These are phyloP conservation scores for Anthracocystis panici-leucophaei DNA, from an alignment of 1,284 basidiomycete species.

Conservation along the genomic window DNA sequence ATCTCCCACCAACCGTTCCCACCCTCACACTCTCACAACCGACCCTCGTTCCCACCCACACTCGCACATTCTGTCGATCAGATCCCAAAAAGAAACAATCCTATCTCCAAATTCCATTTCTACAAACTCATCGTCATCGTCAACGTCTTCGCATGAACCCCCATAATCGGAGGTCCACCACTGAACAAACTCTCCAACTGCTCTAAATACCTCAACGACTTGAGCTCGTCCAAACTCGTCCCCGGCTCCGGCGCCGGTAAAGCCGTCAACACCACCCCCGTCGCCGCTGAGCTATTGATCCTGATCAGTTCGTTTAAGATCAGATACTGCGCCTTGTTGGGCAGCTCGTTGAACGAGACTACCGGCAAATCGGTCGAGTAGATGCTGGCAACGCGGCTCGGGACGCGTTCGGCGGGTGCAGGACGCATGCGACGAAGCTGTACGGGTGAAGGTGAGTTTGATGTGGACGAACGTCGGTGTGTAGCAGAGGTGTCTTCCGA, in stretches of 20 bases:
- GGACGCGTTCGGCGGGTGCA: neutral
- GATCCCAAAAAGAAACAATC: neutral
- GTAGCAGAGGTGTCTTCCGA: slow-evolving; percentile 23
- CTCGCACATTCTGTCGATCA: neutral
- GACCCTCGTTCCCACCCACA: neutral
- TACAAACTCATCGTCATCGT: slow-evolving; percentile 65
- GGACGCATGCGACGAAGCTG: slow-evolving; percentile 21
- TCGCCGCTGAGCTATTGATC: slow-evolving; percentile 55
- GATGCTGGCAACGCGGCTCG: slow-evolving; percentile 22
- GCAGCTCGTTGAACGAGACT: slow-evolving; percentile 67
- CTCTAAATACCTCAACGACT: slow-evolving; percentile 59
- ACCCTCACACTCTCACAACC: neutral
- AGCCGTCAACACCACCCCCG: slow-evolving; percentile 66
- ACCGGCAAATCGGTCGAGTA: slow-evolving; percentile 40
- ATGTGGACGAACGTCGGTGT: slow-evolving; percentile 1
- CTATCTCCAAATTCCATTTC: neutral
- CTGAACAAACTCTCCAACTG: slow-evolving; percentile 64
- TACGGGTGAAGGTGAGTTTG: slow-evolving; percentile 14
- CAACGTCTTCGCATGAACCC: slow-evolving; percentile 67
- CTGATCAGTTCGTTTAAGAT: slow-evolving; percentile 68
- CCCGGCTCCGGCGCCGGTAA: slow-evolving; percentile 67
- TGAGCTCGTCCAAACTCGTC: slow-evolving; percentile 55
- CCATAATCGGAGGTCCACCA: slow-evolving; percentile 65
- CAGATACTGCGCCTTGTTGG: slow-evolving; percentile 68
- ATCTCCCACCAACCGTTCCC: neutral